Evolutionary conservation across 2,329 filamentous ascomycete species (phyloP), one percentile per base, ranked within the genome.

Genomic region (Nemania sp.): DNA sequence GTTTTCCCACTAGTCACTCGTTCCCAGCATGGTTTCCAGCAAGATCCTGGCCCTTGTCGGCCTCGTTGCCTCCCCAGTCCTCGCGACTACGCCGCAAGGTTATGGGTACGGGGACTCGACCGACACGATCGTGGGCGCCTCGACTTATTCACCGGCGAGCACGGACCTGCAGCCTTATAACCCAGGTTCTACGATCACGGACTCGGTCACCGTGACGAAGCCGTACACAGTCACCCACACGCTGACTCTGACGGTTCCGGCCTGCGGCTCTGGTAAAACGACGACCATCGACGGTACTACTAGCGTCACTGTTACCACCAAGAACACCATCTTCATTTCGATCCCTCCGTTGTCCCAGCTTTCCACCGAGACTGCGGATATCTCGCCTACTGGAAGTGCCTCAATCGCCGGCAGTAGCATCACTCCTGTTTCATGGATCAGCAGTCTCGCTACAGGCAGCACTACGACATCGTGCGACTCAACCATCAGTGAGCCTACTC

Each of bases 71-170:
- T 48, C 48, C 15, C 42, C 57, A 2, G 51, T 46, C 51, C 43
- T 65, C 9, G 63, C 57, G 13, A 37, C 21, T 12, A 43, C 50
- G 2, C 63, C 56, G 2, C 37, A 40, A 34, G 60, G 60, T 0
- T 65, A 65, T 43, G 60, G 60, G 5, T 65, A 65, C 11, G 63
- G 60, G 5, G 60, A 46, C 6, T 5, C 37, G 35, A 60, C 60
- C 5, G 63, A 63, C 18, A 58, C 55, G 1, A 9, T 49, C 32
- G 5, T 48, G 7, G 49, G 32, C n/a, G 12, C 18, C 5, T 54
- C 53, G 21, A 63, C 48, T 6, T 39, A 45, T 18, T 49, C 43
- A 1, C 48, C 49, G n/a, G 20, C 15, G 4, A 37, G 21, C 32
- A 21, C 18, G 7, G 47, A 29, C n/a, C 20, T 54, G 7, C 54